Evolutionary conservation across 768 basidiomycete species (phyloP), one percentile per base, ranked within the genome.

Genomic region (Neoboletus magnificus): DNA sequence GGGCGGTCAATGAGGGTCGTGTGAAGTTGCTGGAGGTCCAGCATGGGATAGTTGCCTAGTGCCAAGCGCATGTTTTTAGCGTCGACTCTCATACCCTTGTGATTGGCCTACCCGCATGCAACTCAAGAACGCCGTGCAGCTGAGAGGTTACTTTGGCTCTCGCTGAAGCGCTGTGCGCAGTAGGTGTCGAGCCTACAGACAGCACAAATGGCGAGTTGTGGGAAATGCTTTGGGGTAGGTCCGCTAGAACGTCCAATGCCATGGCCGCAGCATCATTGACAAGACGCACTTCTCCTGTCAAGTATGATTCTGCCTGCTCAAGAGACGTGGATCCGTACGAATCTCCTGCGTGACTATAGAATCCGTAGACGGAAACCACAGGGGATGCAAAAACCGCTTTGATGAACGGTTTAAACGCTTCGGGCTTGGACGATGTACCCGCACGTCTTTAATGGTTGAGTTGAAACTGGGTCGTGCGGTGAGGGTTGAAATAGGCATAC

Each of bases 121-220:
- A 68, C 70, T 93, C 91, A 20, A 93, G 75, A 29, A 71, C 70
- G 0, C 87, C 86, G 54, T 83, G 76, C 35, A 91, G 74, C 50
- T 73, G 61, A 25, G 75, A 69, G 8, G 77, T 72, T 20, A 86
- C 65, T 42, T 74, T 67, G 20, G 76, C 76, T 61, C 78, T 81
- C 23, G 78, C 73, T 30, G 79, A 82, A 13, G 87, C 89, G 11
- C 87, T 86, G 65, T 93, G 89, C 0, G 91, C 92, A 3, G 91
- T 86, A 2, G 92, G 92, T 3, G 92, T 93, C n/a, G 91, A 87
- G 22, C 92, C 91, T 2, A 93, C 85, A 2, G 88, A 87, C 35
- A 94, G 73, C 2, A 90, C 79, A 62, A 89, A 92, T 6, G 81
- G 78, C 36, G 74, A 70, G 7, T 74, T 72, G 50, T 77, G 70